Evolutionary conservation across 2,329 filamentous ascomycete genomes (phyloP), one percentile per base, ranked within the genome.

Genomic region (Nannizzia gypsea): DNA sequence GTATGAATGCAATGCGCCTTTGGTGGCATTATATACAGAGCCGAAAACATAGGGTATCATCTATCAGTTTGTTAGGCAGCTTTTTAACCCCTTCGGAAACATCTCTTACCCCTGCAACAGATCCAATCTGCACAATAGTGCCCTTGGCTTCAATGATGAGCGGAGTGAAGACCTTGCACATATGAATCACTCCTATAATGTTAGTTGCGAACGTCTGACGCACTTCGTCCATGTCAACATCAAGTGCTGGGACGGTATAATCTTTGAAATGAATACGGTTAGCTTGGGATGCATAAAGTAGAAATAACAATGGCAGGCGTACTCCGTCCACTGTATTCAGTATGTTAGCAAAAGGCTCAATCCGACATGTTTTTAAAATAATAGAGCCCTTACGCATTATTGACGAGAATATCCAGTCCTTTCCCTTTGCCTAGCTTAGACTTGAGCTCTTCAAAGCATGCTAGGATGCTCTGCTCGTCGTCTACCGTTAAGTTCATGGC

Each of bases 1-100:
- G 67, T 81, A 85, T 0, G 77, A 73, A 66, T 84, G 81, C 38
- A 85, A 66, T 0, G 83, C 82, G 0, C 81, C 82, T 68, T 84
- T 84, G 40, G 78, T 79, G 6, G 81, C 80, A 65, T 81, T 82
- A 72, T 85, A 85, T 15, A 74, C 71, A 1, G 73, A 76, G 13
- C 74, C 74, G 61, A 76, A 76, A 40, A 76, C 72, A 60, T 76
- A 76, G 9, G 74, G 74, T 48, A 76, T 71, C 48, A 74, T 66
- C 73, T 74, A 55, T n/a, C 9, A 3, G 56, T 13, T 40, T 5
- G 8, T 46, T 57, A 40, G 44, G 2, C 6, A n/a, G n/a, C 2
- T 17, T 42, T n/a, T n/a, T 42, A 42, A 42, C 1, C 1, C 4
- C n/a, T 6, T 13, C 15, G 34, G 22, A 52, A n/a, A 66, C 64